These are phyloP conservation scores for Penicillium desertorum DNA, from an alignment of 495 filamentous ascomycete species.

Conservation along the genomic window DNA sequence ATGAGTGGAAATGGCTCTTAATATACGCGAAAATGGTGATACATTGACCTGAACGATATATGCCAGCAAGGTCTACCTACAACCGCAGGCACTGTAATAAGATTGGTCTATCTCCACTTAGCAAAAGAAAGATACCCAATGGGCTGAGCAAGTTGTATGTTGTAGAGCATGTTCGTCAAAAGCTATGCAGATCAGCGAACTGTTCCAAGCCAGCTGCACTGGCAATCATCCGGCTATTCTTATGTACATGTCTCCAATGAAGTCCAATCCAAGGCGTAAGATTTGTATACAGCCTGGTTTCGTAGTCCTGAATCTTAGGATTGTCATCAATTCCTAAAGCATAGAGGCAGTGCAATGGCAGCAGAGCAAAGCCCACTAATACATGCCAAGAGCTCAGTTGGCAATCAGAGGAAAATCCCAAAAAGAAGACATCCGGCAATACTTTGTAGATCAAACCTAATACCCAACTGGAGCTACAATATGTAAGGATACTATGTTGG, in stretches of 20 bases:
- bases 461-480: neutral
- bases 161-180: neutral
- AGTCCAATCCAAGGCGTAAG: neutral
- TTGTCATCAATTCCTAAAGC: neutral
- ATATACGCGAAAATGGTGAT: neutral
- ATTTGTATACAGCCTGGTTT: neutral
- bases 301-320: neutral
- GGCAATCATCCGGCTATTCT: neutral
- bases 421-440: neutral
- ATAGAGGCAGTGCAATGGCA: neutral
- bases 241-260: neutral
- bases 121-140: neutral
- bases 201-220: neutral
- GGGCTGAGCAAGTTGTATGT: neutral
- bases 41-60: neutral
- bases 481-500: neutral
- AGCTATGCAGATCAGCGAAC: neutral
- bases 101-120: neutral
- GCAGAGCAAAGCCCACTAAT: neutral
- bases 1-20: neutral
- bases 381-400: neutral
- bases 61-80: neutral
- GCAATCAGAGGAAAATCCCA: neutral
- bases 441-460: neutral
- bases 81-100: neutral